phyloP scores from a whole-genome alignment of 768 basidiomycete species.

The Amanita fuliginea region DNA sequence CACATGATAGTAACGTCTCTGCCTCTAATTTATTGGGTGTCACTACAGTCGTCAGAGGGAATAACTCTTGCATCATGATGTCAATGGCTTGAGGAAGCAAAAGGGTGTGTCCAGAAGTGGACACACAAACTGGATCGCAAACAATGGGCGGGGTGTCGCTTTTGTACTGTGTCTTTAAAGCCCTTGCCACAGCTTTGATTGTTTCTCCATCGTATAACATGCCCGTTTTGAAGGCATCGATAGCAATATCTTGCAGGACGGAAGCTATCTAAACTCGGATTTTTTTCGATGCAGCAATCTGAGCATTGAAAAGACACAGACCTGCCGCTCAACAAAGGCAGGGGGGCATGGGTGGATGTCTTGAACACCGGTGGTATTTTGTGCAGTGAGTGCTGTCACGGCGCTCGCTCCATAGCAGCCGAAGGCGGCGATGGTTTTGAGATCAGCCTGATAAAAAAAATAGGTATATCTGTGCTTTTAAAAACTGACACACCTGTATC shows the following conservation, averaged over 20 bases:
- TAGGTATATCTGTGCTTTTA: not conserved
- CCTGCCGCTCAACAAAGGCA: constrained; percentile 68
- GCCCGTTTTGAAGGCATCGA: constrained; percentile 77
- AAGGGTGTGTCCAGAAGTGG: constrained; percentile 78
- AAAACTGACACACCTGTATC: constrained; percentile 51
- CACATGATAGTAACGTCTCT: constrained; percentile 46
- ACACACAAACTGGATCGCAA: constrained; percentile 86
- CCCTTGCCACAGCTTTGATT: constrained; percentile 36
- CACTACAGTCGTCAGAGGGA: constrained; percentile 61
- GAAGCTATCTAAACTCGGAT: constrained; percentile 41
- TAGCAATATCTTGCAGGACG: constrained; percentile 60
- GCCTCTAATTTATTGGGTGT: constrained; percentile 86
- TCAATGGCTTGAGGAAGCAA: constrained; percentile 56
- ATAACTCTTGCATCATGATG: constrained; percentile 45
- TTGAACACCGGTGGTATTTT: constrained; percentile 81
- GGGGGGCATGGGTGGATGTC: constrained; percentile 59
- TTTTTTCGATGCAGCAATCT: not conserved
- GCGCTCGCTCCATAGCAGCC: constrained; percentile 74
- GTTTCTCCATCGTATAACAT: constrained; percentile 67
- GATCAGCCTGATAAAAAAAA: constrained; percentile 52
- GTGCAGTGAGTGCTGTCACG: constrained; percentile 80
- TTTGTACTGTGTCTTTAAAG: constrained; percentile 34
- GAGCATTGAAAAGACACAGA: constrained; percentile 16
- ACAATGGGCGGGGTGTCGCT: constrained; percentile 40
- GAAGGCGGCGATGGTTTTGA: constrained; percentile 74